Evolutionary conservation across 1,139 yeast species (phyloP).

Genomic region (Geotrichum reessii): DNA sequence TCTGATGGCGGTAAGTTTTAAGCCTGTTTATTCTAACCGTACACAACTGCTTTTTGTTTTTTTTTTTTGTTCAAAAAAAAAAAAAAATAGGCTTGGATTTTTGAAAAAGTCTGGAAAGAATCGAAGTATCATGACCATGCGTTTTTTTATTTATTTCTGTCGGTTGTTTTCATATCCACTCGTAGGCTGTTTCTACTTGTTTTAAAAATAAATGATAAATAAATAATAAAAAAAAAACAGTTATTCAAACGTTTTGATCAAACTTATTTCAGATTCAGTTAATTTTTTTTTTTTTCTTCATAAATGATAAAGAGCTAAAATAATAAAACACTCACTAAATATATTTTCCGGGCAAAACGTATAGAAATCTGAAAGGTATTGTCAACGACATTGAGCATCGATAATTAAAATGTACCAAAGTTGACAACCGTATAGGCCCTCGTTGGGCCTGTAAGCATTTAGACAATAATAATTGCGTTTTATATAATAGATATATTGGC

Average conservation of each 20-base stretch:
- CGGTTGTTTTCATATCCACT: neutral
- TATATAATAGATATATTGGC: neutral
- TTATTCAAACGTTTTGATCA: too few relatives aligned
- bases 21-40: neutral
- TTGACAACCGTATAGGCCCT: neutral
- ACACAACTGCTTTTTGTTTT: neutral
- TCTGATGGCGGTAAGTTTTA: neutral
- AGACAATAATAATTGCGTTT: too few relatives aligned
- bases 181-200: neutral
- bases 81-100: too few relatives aligned
- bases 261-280: too few relatives aligned
- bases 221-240: too few relatives aligned
- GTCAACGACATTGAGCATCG: neutral
- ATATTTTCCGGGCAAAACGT: too few relatives aligned
- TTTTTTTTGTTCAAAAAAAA: neutral
- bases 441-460: neutral
- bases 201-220: too few relatives aligned
- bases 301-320: too few relatives aligned
- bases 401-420: neutral
- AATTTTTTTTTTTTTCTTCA: too few relatives aligned
- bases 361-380: neutral
- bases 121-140: too few relatives aligned
- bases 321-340: too few relatives aligned
- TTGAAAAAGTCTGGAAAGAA: too few relatives aligned
- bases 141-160: neutral